Conservation (phyloP, 805 yeast species). For the Blastobotrys mokoenaii region DNA sequence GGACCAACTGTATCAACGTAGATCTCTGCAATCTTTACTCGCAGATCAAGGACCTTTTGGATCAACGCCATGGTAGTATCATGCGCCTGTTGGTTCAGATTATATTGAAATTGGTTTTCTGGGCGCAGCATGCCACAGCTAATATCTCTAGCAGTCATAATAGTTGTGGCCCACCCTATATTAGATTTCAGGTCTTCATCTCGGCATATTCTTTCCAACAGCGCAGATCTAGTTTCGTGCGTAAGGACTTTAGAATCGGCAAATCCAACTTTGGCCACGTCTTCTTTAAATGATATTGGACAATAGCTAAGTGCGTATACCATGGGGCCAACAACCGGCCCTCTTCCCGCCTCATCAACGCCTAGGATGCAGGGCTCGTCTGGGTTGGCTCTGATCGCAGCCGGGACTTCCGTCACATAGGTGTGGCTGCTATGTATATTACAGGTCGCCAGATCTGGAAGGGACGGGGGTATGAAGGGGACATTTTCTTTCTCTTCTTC, state of each 20-base stretch:
- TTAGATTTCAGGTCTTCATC: slow-evolving; percentile 39
- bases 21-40: slow-evolving; percentile 59
- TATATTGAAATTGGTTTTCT: slow-evolving; percentile 43
- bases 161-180: slow-evolving; percentile 83
- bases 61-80: slow-evolving; percentile 83
- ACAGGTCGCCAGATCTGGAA: slow-evolving; percentile 9
- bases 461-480: slow-evolving; percentile 19
- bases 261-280: slow-evolving; percentile 61
- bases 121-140: slow-evolving; percentile 80
- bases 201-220: slow-evolving; percentile 53
- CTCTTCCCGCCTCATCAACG: slow-evolving; percentile 98
- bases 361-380: slow-evolving; percentile 46
- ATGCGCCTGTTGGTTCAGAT: slow-evolving; percentile 93
- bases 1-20: slow-evolving; percentile 98
- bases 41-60: slow-evolving; percentile 48
- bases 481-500: neutral
- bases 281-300: slow-evolving; percentile 39
- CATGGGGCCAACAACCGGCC: slow-evolving; percentile 98
- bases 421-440: slow-evolving; percentile 18
- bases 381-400: neutral
- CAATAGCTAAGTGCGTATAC: slow-evolving; percentile 88
- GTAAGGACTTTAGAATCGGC: slow-evolving; percentile 89
- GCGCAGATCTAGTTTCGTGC: slow-evolving; percentile 54
- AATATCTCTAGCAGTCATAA: slow-evolving; percentile 81
- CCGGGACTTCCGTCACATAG: slow-evolving; percentile 13